phyloP scores from a whole-genome alignment of 768 basidiomycete genomes.

The Serendipita sp. region DNA sequence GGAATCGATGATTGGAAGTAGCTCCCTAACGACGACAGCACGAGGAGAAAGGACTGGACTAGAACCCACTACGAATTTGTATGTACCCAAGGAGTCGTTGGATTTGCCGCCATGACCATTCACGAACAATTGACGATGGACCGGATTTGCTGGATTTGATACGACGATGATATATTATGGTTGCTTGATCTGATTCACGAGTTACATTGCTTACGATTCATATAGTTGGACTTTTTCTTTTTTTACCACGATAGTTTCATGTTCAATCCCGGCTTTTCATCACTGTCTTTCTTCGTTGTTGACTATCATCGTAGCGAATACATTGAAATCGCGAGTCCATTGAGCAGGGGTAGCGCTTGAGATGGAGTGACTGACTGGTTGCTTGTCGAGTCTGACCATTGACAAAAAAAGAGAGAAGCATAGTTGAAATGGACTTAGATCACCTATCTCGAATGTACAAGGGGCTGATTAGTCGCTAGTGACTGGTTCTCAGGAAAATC shows the following conservation, averaged over 20 bases:
- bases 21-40: not conserved
- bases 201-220: no score
- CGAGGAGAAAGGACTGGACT: not conserved
- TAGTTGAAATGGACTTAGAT: no score
- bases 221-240: no score
- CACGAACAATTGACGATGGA: not conserved
- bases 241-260: no score
- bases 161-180: no score
- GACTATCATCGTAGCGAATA: no score
- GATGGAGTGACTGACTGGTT: not conserved
- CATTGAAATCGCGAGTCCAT: no score
- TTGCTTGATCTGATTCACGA: no score
- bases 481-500: not conserved
- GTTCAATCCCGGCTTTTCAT: no score
- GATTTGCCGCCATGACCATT: not conserved
- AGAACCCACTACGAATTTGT: not conserved
- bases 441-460: not conserved
- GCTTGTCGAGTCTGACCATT: not conserved
- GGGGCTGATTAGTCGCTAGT: conserved; percentile 2
- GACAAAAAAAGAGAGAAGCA: no score
- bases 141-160: not conserved
- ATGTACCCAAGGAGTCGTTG: conserved; percentile 3
- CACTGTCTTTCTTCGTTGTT: no score
- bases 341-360: no score
- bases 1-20: not conserved